Evolutionary conservation across 2,329 filamentous ascomycete genomes (phyloP), one percentile per base, ranked within the genome.

Genomic region (Dendrostoma leiphaemia): DNA sequence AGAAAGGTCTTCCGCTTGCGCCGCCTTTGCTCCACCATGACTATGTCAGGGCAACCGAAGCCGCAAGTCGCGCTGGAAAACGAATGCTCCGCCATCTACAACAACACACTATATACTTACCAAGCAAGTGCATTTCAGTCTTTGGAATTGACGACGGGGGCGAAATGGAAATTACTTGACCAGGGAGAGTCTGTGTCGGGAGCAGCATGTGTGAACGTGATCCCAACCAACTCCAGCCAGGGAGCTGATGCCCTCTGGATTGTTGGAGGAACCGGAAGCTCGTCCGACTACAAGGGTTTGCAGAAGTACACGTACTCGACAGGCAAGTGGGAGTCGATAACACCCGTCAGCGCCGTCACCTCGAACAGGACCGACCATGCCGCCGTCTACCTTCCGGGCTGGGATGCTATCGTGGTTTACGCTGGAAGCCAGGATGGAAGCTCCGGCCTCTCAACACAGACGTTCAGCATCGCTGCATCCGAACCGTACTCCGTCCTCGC

Each of bases 91-190:
- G 83, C 88, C 65, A 81, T 97, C 58, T 79, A 90, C 74, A 79
- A 91, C 67, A 86, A 91, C 69, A 91, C 85, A 12, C 83, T 97
- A 50, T 97, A 95, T 74, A 85, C 89, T 43, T 96, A 90, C 69
- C 90, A 90, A 6, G 73, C 84, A 8, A 73, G 82, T 44, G 89
- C 84, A 26, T 92, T 97, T 63, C 83, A 91, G 67, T 88, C 88
- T 8, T 72, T 97, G 60, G 71, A 78, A 12, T 73, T 97, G 59
- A 72, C 81, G 59, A 71, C 84, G 60, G 88, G 88, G 48, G 88
- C 84, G 46, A 72, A 83, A 72, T 97, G 93, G 93, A 74, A 80
- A 59, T 67, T 77, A 61, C 69, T 94, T 61, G 65, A 78, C 1
- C 80, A 79, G 67, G 90, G 90, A 46, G 79, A 86, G 57, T 75